Evolutionary conservation across 257 asterid species (phyloP), one percentile per base, ranked within the genome.

Genomic region (Petunia secreta): DNA sequence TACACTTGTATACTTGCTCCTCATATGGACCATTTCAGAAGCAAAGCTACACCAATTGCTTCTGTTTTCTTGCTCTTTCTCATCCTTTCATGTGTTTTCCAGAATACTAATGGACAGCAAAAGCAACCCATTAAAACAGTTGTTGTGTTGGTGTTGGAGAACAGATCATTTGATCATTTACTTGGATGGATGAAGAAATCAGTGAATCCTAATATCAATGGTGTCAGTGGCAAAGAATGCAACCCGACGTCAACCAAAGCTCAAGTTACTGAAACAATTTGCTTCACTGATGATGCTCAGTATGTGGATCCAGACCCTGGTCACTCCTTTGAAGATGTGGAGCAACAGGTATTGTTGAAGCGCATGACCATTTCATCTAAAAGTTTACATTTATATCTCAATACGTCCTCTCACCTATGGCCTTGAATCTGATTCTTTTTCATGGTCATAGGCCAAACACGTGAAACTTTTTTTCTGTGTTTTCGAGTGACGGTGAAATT

Each of bases 141-240:
- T 2, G 98, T 93, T 10, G 90, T 93, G 10, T 80, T 93, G 67
- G 98, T 92, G 46, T 48, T 92, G 80, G 98, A 93, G 43, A 93
- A 93, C 88, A 83, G 97, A 57, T 93, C 98, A 6, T 93, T 93
- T 74, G 97, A 93, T 75, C 98, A 93, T 82, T 85, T 93, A 93
- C 86, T 93, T 3, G 98, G 98, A 0, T 93, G 98, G 97, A 88
- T 93, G 96, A 93, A 93, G 89, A 86, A 83, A 85, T 86, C 88
- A 14, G 75, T 92, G 4, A 92, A 89, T 55, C 94, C 97, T 3
- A 52, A 80, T 9, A 91, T 93, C 71, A 84, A 92, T 80, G 97
- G 98, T 2, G 96, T 93, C 48, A 91, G 92, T 0, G 98, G 97
- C 1, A 62, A 64, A 60, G 97, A 92, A 63, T 93, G 97, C 89